These are phyloP conservation scores for Yarrowia galli DNA, from an alignment of 1,139 yeast genomes.

Conservation along the genomic window DNA sequence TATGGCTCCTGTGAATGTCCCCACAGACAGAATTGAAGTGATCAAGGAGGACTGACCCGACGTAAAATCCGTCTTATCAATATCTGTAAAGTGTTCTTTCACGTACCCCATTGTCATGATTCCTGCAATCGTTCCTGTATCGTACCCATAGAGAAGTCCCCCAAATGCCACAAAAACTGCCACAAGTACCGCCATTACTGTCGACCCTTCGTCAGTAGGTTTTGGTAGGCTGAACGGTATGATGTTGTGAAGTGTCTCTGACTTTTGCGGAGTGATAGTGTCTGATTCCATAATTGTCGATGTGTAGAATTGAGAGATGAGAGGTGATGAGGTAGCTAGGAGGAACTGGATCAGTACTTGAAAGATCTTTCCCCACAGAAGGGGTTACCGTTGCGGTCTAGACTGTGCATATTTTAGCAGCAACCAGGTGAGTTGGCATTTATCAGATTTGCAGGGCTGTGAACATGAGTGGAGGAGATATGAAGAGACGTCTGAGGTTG, in stretches of 20 bases:
- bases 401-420: not conserved
- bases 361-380: not conserved
- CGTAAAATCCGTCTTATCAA: constrained; percentile 52
- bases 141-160: constrained; percentile 65
- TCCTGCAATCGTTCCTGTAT: constrained; percentile 66
- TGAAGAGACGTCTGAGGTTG: too few species aligned
- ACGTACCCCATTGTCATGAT: constrained; percentile 63
- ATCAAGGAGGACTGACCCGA: constrained; percentile 66
- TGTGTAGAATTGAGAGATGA: too few species aligned
- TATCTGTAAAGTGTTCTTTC: constrained; percentile 53
- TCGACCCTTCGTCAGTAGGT: constrained; percentile 26
- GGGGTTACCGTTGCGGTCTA: not conserved
- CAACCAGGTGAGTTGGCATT: too few species aligned
- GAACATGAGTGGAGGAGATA: not conserved
- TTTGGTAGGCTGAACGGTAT: not conserved
- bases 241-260: not conserved
- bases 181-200: constrained; percentile 27
- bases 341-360: too few species aligned
- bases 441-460: too few species aligned
- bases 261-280: not conserved
- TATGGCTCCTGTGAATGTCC: constrained; percentile 66
- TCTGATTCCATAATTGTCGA: not conserved
- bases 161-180: constrained; percentile 60
- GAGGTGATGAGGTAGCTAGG: not conserved
- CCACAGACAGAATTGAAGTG: constrained; percentile 63